A percentile compares a stretch with the other conserved stretches of the same genome.
Evolutionary conservation across 1,284 basidiomycete genomes (phyloP).

Genomic region (Marasmius tenuissimus): DNA sequence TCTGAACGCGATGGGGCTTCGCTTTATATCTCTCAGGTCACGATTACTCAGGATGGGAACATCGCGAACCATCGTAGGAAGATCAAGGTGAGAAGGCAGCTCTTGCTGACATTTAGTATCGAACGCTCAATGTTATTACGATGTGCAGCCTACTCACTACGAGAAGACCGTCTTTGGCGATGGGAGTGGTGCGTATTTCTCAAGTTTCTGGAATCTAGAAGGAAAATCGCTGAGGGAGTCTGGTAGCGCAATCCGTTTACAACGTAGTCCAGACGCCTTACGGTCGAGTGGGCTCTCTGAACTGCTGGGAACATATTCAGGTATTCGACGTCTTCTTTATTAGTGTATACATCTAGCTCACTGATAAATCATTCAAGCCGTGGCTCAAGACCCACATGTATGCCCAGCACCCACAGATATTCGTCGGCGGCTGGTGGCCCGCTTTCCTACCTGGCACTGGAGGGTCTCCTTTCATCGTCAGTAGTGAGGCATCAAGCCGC

Average conservation of each 20-base stretch:
- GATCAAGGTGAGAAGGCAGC: constrained; percentile 25
- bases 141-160: constrained; percentile 24
- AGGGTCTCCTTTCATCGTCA: constrained; percentile 25
- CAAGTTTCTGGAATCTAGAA: not conserved
- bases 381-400: constrained; percentile 29
- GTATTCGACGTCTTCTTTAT: not conserved
- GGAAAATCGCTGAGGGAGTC: not conserved
- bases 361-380: constrained; percentile 15
- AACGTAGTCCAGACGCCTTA: constrained; percentile 29
- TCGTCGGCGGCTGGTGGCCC: constrained; percentile 29
- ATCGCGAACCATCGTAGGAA: constrained; percentile 32
- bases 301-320: constrained; percentile 33
- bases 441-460: constrained; percentile 22
- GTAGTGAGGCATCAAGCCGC: constrained; percentile 25
- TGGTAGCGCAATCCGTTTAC: constrained; percentile 24
- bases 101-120: not conserved
- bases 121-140: not conserved
- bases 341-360: not conserved
- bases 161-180: constrained; percentile 31
- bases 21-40: constrained; percentile 31
- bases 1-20: constrained; percentile 29
- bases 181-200: constrained; percentile 23
- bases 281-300: constrained; percentile 28
- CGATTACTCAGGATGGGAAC: constrained; percentile 28
- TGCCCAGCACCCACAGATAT: constrained; percentile 29